Base-by-base conservation (phyloP, 129 eudicot genomes). In the Flaveria trinervia region DNA sequence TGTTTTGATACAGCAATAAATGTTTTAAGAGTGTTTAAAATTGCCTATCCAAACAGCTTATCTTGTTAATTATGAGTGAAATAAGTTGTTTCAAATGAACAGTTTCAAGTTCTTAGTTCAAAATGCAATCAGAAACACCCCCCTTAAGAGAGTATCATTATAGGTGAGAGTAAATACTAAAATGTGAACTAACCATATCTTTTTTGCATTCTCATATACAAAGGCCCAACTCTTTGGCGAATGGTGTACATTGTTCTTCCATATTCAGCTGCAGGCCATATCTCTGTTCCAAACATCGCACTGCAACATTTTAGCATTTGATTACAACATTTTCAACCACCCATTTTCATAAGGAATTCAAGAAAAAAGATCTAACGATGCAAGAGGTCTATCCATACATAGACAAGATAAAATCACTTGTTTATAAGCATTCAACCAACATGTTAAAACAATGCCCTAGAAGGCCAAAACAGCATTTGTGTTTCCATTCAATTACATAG, bases 251-350 rank as follows among this genome's bases (percentile, higher is more conserved):
- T 94, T 36, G 99, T 94, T 77, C 99, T 87, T 65, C 99, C 99
- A 73, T 94, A 94, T 86, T 94, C 99, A 71, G 99, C 99, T 23
- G 99, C 99, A 70, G 99, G 97, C 99, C 99, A 94, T 44, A 94
- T 84, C 83, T 93, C 98, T 9, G 90, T 89, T 78, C 98, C 98
- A 77, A 93, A 93, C 64, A 93, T 92, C 78, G 99, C 99, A 86
- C 99, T 94, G 98, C 87, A 88, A 71, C 60, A 83, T 44, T 78
- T 84, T 46, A 82, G 68, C 62, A 73, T 48, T 70, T 72, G 9
- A 66, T 68, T 68, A 72, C 76, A 80, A 68, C 77, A 61, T 70
- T 60, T 72, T 79, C 56, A 64, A 68, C 57, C 61, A 46, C 26
- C 52, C 60, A 16, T 45, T 25, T 48, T 64, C 55, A 20, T n/a